Base-by-base conservation (phyloP, 192 early-diverging fungal genomes). In the Linnemannia exigua region DNA sequence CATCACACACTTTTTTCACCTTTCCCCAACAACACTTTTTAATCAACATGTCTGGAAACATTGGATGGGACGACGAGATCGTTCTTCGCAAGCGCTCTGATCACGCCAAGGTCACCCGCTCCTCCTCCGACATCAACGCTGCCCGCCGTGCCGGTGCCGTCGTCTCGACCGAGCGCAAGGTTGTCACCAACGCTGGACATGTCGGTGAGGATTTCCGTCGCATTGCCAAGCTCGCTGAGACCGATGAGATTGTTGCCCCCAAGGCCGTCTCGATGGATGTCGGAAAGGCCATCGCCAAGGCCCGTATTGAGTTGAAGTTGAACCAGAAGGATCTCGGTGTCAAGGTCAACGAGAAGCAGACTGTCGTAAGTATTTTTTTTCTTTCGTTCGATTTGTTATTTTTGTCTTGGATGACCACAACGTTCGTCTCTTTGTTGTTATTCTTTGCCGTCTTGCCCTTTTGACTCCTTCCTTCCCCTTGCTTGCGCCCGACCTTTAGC, bases 261-360 rank as follows among this genome's bases (percentile, higher is more conserved):
- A 87, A 91, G 70, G 93, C 91, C 38, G 90, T 99, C 11, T 91
- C 91, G 38, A 81, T 94, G 7, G 88, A 91, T 44, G 94, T 97
- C 28, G 93, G 94, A 47, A 95, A 95, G 79, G 94, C 96, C 5
- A 97, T 99, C 77, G 92, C 93, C 80, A 90, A 96, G 81, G 98
- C 93, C 17, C 91, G 97, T 71, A 84, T 92, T 77, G 94, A 91
- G 19, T 95, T 95, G 90, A 87, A 88, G 19, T 70, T 95, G 86
- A 97, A 93, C 36, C 98, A 99, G 87, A 98, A 98, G 93, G 95
- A 97, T 25, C 89, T 98, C 37, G 95, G 94, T 47, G 93, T 93
- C 58, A 93, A 92, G 83, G 95, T 99, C 87, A 98, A 98, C 77
- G 98, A 99, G 85, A 98, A 98, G 91, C 93, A 95, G 71, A 94